Conservation (phyloP, 495 filamentous ascomycete genomes). For the Tetracladium setigerum region DNA sequence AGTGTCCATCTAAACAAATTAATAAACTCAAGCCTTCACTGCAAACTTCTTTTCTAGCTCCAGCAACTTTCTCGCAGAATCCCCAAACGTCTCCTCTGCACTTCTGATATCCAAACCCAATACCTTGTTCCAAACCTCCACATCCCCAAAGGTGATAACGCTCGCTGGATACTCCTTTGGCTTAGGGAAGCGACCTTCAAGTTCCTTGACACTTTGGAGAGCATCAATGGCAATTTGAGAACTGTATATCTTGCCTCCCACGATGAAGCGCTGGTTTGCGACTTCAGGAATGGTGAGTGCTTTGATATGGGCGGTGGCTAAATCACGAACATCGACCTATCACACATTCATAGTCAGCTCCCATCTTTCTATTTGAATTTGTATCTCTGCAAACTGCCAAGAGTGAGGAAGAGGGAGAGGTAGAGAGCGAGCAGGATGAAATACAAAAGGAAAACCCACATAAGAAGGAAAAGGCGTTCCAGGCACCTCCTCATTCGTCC, state of each 20-base stretch:
- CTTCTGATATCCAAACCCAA: constrained; percentile 23
- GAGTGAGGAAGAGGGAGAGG: too few species aligned
- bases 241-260: constrained; percentile 25
- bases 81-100: constrained; percentile 29
- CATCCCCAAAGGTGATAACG: constrained; percentile 15
- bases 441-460: constrained; percentile 11
- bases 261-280: constrained; percentile 26
- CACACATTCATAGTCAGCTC: too few species aligned
- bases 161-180: constrained; percentile 23
- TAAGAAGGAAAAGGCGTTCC: constrained; percentile 26
- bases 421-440: too few species aligned
- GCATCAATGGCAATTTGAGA: constrained; percentile 29
- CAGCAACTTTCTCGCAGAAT: constrained; percentile 25
- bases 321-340: constrained; percentile 33
- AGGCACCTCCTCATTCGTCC: constrained; percentile 23
- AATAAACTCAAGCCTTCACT: too few species aligned
- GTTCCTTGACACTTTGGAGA: constrained; percentile 22
- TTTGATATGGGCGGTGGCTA: constrained; percentile 30
- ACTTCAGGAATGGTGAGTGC: constrained; percentile 24
- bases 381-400: too few species aligned
- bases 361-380: too few species aligned
- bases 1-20: too few species aligned
- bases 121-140: constrained; percentile 25
- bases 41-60: constrained; percentile 17
- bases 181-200: constrained; percentile 26